These are phyloP conservation scores for Melanopsichium pennsylvanicum DNA, from an alignment of 1,284 basidiomycete species.

Conservation along the genomic window DNA sequence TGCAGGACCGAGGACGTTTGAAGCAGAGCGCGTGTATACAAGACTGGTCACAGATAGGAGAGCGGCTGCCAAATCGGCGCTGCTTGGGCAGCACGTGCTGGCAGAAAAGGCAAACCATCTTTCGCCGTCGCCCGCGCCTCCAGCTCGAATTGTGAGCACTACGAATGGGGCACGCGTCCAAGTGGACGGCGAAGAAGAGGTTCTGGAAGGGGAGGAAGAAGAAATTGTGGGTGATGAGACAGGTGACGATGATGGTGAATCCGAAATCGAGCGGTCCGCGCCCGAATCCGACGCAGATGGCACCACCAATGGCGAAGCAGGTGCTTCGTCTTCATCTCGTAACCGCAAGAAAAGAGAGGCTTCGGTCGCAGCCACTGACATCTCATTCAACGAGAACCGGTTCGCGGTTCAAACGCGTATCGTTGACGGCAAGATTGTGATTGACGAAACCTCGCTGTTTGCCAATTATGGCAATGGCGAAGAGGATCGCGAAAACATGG, in stretches of 20 bases:
- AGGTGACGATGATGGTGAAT: slow-evolving; percentile 17
- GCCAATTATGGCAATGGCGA: slow-evolving; percentile 61
- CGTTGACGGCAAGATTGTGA: slow-evolving; percentile 66
- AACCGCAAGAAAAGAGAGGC: slow-evolving; percentile 21
- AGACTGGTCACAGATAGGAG: slow-evolving; percentile 45
- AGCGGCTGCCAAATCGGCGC: slow-evolving; percentile 24
- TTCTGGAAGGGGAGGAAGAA: slow-evolving; percentile 27
- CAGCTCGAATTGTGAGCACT: slow-evolving; percentile 11
- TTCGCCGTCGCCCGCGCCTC: slow-evolving; percentile 36
- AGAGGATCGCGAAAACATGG: slow-evolving; percentile 74
- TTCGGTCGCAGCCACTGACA: slow-evolving; percentile 36
- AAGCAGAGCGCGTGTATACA: slow-evolving; percentile 52
- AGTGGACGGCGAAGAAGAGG: slow-evolving; percentile 20
- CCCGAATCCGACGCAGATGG: slow-evolving; percentile 38
- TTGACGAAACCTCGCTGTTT: slow-evolving; percentile 65
- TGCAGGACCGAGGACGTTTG: slow-evolving; percentile 58
- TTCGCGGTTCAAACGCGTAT: slow-evolving; percentile 65
- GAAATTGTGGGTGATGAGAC: slow-evolving; percentile 18
- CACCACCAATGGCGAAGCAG: slow-evolving; percentile 28
- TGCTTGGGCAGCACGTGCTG: slow-evolving; percentile 34
- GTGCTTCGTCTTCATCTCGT: slow-evolving; percentile 7
- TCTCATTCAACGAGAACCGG: slow-evolving; percentile 57
- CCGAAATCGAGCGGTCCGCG: slow-evolving; percentile 14
- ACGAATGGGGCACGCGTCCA: slow-evolving; percentile 24
- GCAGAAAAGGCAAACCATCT: slow-evolving; percentile 22